phyloP scores from a whole-genome alignment of 108 stramenopile species.

The Fistulifera pelliculosa region DNA sequence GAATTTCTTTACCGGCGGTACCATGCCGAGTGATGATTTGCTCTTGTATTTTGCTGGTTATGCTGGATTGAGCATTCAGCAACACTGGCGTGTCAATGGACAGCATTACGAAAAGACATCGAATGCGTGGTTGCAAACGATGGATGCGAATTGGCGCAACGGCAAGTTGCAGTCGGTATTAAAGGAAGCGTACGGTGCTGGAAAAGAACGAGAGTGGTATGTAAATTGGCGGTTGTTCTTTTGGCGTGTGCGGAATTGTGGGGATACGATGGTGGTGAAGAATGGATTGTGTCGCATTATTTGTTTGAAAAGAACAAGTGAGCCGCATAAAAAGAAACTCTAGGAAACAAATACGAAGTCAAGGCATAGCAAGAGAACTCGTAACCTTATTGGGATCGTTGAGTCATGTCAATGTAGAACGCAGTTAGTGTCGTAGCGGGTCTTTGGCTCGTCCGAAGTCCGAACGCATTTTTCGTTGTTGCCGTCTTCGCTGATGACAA shows the following conservation, averaged over 20 bases:
- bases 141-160: constrained; percentile 79
- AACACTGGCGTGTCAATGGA: constrained; percentile 93
- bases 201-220: constrained; percentile 69
- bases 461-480: no score
- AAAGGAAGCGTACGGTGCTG: constrained; percentile 69
- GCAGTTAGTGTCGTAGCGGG: no score
- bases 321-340: no score
- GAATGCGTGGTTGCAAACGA: constrained; percentile 83
- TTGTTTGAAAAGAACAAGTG: constrained; percentile 47
- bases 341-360: no score
- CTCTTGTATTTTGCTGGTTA: constrained; percentile 85
- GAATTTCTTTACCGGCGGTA: constrained; percentile 78
- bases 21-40: constrained; percentile 91
- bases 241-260: constrained; percentile 94
- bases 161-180: constrained; percentile 51
- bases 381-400: no score
- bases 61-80: constrained; percentile 29
- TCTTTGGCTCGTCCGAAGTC: no score
- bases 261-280: constrained; percentile 74
- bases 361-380: no score
- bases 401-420: no score
- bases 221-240: constrained; percentile 96
- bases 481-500: no score
- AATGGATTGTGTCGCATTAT: constrained; percentile 86
- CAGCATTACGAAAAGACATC: constrained; percentile 82